phyloP scores from a whole-genome alignment of 139 green algal genomes.

The Yamagishiella unicocca region DNA sequence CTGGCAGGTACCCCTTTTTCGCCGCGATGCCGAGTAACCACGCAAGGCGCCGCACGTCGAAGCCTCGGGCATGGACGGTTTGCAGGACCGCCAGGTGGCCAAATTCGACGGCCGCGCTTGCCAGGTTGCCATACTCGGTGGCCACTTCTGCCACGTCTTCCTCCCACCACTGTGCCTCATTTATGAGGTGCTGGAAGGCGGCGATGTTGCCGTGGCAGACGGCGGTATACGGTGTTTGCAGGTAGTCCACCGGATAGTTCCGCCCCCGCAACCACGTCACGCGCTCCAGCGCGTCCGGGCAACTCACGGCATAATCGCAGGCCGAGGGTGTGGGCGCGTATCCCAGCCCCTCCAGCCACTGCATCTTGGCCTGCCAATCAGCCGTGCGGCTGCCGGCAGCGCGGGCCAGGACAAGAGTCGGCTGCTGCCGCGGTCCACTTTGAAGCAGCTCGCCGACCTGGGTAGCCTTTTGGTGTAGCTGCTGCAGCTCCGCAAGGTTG shows the following conservation, averaged over 20 bases:
- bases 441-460: neutral
- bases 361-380: constrained; percentile 2
- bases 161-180: too few species aligned
- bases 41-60: neutral
- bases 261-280: neutral
- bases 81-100: neutral
- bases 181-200: neutral
- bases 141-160: neutral
- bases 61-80: neutral
- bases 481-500: neutral
- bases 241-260: neutral
- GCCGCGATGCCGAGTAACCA: neutral
- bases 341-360: neutral
- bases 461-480: neutral
- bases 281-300: neutral
- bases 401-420: neutral
- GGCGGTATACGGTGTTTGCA: neutral
- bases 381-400: neutral
- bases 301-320: neutral
- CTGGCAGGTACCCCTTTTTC: neutral
- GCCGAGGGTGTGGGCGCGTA: neutral
- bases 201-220: neutral
- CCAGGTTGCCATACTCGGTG: neutral
- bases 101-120: neutral
- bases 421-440: neutral